Conservation (phyloP, 202 grass and related monocot species). For the Cymbopogon flexuosus region DNA sequence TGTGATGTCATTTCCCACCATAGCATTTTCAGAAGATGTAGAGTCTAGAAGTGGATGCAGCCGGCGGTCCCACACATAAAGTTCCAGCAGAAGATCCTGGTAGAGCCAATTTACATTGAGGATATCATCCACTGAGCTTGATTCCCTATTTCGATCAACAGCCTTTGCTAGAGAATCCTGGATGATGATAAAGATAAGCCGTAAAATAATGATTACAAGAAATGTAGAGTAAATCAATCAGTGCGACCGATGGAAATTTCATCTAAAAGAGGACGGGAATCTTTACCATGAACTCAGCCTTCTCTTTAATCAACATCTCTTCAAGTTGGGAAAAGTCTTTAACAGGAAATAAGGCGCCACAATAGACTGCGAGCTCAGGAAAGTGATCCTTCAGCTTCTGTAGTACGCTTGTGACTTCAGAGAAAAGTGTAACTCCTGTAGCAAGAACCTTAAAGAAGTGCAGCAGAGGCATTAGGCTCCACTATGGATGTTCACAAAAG, state of each 20-base stretch:
- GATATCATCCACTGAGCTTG: slow-evolving; percentile 29
- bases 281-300: slow-evolving; percentile 61
- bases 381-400: slow-evolving; percentile 43
- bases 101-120: slow-evolving; percentile 56
- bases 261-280: background rate
- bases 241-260: background rate
- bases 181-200: slow-evolving; percentile 11
- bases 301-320: slow-evolving; percentile 61
- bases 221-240: background rate
- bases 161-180: slow-evolving; percentile 45
- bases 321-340: slow-evolving; percentile 55
- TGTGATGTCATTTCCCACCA: slow-evolving; percentile 20
- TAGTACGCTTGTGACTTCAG: slow-evolving; percentile 48
- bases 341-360: slow-evolving; percentile 18
- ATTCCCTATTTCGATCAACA: slow-evolving; percentile 26
- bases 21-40: slow-evolving; percentile 28
- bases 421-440: slow-evolving; percentile 56
- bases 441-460: slow-evolving; percentile 54
- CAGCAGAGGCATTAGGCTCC: slow-evolving; percentile 15
- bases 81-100: slow-evolving; percentile 55
- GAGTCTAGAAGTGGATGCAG: slow-evolving; percentile 44
- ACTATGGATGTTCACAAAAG: background rate
- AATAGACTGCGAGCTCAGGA: slow-evolving; percentile 9
- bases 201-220: slow-evolving; percentile 13
- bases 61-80: slow-evolving; percentile 58